phyloP scores from a whole-genome alignment of 2,329 filamentous ascomycete species.

The Pestalotiopsis sp. region DNA sequence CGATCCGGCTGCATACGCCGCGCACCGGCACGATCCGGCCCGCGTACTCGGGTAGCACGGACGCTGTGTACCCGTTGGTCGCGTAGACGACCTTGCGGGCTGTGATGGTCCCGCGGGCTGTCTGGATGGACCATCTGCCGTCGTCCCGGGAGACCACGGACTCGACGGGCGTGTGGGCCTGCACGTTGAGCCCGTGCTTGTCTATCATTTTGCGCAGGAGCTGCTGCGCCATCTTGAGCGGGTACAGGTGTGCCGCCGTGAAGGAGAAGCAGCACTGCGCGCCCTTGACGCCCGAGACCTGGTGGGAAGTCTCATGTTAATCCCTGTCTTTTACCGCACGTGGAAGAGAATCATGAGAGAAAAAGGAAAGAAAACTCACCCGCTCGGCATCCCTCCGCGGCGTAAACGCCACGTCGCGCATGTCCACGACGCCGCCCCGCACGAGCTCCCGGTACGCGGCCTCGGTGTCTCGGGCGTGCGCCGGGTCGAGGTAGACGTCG shows the following conservation, averaged over 20 bases:
- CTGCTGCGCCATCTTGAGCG: conserved; percentile 22
- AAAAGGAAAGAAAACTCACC: conserved; percentile 19
- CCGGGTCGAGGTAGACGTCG: conserved; percentile 19
- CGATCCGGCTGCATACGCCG: conserved; percentile 27
- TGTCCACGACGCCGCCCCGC: conserved; percentile 26
- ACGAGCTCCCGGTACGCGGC: conserved; percentile 25
- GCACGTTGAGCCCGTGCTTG: conserved; percentile 20
- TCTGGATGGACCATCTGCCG: conserved; percentile 46
- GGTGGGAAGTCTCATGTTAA: conserved; percentile 4
- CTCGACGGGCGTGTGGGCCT: conserved; percentile 23
- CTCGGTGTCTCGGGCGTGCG: conserved; percentile 2
- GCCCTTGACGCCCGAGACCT: conserved; percentile 32
- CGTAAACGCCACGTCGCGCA: conserved; percentile 32
- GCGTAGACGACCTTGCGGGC: conserved; percentile 47
- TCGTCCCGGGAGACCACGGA: conserved; percentile 18
- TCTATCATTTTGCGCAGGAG: conserved; percentile 14
- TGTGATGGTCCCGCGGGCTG: conserved; percentile 54
- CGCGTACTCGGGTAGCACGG: conserved; percentile 33
- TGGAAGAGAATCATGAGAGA: conserved; percentile 20
- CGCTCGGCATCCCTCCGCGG: conserved; percentile 31
- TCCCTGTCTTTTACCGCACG: not conserved
- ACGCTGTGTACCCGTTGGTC: conserved; percentile 37
- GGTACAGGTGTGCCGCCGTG: conserved; percentile 21
- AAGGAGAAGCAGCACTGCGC: conserved; percentile 31
- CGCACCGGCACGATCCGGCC: conserved; percentile 34